Conservation (phyloP, 768 basidiomycete species). For the Kockovaella imperatae region DNA sequence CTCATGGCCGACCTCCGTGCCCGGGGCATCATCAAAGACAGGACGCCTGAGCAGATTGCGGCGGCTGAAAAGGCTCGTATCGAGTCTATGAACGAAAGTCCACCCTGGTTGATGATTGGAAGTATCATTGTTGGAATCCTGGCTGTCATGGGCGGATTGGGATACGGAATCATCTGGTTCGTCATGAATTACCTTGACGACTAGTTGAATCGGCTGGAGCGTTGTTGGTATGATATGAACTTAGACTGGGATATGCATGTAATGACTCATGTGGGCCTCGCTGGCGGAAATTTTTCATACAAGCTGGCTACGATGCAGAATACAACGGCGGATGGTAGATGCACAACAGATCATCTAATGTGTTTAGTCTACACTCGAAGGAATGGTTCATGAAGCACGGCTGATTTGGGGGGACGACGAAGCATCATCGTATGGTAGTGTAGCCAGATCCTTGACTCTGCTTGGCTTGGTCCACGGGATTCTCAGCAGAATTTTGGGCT, state of each 20-base stretch:
- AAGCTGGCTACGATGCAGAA: too few species aligned
- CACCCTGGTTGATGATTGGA: constrained; percentile 18
- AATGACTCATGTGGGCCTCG: too few species aligned
- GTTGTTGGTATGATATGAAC: too few species aligned
- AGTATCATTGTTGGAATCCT: constrained; percentile 23
- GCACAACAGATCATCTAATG: too few species aligned
- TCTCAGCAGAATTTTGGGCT: constrained; percentile 72
- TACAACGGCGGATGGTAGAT: too few species aligned
- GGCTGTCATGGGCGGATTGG: constrained; percentile 20
- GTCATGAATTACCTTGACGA: constrained; percentile 17
- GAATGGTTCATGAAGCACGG: too few species aligned
- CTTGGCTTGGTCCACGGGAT: constrained; percentile 44
- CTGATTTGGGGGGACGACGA: not conserved
- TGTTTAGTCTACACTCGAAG: too few species aligned
- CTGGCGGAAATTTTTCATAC: too few species aligned
- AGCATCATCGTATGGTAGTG: constrained; percentile 38
- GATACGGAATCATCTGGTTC: constrained; percentile 17
- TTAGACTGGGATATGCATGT: too few species aligned
- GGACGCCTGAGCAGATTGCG: constrained; percentile 19
- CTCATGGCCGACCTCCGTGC: constrained; percentile 49
- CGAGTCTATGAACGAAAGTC: constrained; percentile 4
- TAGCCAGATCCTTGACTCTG: constrained; percentile 44
- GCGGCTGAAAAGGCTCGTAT: constrained; percentile 14
- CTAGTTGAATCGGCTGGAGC: too few species aligned
- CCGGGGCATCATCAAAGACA: constrained; percentile 41